Evolutionary conservation across 441 rosid species (phyloP), one percentile per base, ranked within the genome.

Genomic region (Monsonia emarginata): DNA sequence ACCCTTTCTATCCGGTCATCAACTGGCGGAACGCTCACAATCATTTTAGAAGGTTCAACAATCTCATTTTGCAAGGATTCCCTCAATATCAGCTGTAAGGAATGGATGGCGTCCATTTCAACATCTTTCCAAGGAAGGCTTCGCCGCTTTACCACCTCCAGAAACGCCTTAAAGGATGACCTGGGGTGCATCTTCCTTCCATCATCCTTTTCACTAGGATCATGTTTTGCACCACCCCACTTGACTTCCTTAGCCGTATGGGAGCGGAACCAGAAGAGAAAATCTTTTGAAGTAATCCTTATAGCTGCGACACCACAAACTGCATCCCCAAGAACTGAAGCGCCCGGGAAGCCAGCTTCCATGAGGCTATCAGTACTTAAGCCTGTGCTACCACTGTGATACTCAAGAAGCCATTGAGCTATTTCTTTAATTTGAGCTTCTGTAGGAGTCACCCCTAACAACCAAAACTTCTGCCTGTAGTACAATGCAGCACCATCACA

Each of bases 191-290:
- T 87, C 75, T 77, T 79, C 73, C 80, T 87, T 40, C 90, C 89
- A 69, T 80, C 87, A 69, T 88, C 93, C 73, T 75, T 80, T 66
- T 79, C 90, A 65, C 65, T 72, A 38, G 91, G 88, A 76, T 86
- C 84, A 67, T 91, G 90, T 79, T 90, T 87, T 34, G 94, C 94
- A 63, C 97, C 97, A 74, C 91, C 91, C 96, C 97, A 91, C 77
- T 78, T 84, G 72, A 91, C 80, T 81, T 91, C 86, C 72, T 85
- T 87, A 2, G 88, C 94, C 21, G 87, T 82, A 67, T 82, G 82
- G 68, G 96, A 87, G 73, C 96, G 83, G 73, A 91, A 91, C 97
- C 97, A 91, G 59, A 91, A 91, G 60, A 91, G 82, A 48, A 87
- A 85, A 69, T 88, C 91, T 72, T 81, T 84, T 21, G 86, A 74